These are phyloP conservation scores for Venturia oleaginea DNA, from an alignment of 2,329 filamentous ascomycete species.

Conservation along the genomic window DNA sequence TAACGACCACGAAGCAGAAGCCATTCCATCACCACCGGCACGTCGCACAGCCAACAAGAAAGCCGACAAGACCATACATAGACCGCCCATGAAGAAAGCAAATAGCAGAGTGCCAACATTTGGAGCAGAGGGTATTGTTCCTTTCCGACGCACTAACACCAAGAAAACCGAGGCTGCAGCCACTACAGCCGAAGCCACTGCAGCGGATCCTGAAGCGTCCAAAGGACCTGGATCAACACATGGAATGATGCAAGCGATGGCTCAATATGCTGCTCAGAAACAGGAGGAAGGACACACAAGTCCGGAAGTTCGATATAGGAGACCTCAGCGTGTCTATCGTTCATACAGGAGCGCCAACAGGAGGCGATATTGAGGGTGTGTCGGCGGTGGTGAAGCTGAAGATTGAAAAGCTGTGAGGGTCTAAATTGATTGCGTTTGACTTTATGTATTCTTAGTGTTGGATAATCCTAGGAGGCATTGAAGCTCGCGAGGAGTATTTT, in stretches of 20 bases:
- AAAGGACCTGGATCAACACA: not conserved
- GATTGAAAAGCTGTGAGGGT: too few relatives aligned
- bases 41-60: not conserved
- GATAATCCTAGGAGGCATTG: not conserved
- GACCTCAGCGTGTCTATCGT: not conserved
- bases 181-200: not conserved
- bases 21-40: not conserved
- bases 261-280: not conserved
- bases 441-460: not conserved
- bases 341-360: not conserved
- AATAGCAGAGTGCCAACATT: not conserved
- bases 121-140: not conserved
- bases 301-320: not conserved
- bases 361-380: not conserved
- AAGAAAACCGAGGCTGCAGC: not conserved
- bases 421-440: not conserved
- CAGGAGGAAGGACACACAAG: not conserved
- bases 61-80: too few relatives aligned
- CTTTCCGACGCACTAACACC: not conserved
- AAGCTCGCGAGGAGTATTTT: not conserved
- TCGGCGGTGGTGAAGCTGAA: not conserved
- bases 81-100: not conserved
- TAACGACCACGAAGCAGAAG: not conserved
- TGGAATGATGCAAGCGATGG: conserved; percentile 1
- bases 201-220: not conserved